phyloP scores from a whole-genome alignment of 2,329 filamentous ascomycete species.

The Phialocephala sp. region DNA sequence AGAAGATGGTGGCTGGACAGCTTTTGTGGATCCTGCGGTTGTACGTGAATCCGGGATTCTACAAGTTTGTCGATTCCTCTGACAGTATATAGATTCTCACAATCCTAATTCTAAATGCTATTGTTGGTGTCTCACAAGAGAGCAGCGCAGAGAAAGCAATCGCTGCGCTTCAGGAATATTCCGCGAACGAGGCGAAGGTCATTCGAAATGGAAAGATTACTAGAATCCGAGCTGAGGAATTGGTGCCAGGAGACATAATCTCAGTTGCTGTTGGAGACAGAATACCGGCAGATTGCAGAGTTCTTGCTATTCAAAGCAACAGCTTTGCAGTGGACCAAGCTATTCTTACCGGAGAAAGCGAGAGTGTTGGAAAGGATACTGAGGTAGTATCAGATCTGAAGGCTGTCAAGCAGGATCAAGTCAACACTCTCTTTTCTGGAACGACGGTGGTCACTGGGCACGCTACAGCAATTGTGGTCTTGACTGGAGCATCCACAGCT shows the following conservation, averaged over 20 bases:
- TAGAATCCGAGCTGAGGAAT: conserved; percentile 91
- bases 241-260: conserved; percentile 93
- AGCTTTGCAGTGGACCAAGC: conserved; percentile 97
- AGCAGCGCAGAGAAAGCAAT: conserved; percentile 99
- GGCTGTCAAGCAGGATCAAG: conserved; percentile 95
- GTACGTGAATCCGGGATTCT: conserved; percentile 59
- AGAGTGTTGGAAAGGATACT: conserved; percentile 90
- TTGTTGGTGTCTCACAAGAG: conserved; percentile 98
- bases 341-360: conserved; percentile 95
- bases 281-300: conserved; percentile 91
- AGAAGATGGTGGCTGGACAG: conserved; percentile 91
- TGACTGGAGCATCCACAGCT: conserved; percentile 88
- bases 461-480: conserved; percentile 86
- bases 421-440: conserved; percentile 98
- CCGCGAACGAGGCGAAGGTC: conserved; percentile 95
- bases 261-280: conserved; percentile 89
- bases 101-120: conserved; percentile 93
- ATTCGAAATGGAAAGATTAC: conserved; percentile 77
- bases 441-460: conserved; percentile 96
- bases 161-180: conserved; percentile 97
- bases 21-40: conserved; percentile 94
- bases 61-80: conserved; percentile 16
- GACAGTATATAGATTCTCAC: conserved; percentile 76
- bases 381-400: conserved; percentile 72
- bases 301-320: conserved; percentile 93